Evolutionary conservation across 495 filamentous ascomycete genomes (phyloP).

Genomic region (Elasticomyces elasticus): DNA sequence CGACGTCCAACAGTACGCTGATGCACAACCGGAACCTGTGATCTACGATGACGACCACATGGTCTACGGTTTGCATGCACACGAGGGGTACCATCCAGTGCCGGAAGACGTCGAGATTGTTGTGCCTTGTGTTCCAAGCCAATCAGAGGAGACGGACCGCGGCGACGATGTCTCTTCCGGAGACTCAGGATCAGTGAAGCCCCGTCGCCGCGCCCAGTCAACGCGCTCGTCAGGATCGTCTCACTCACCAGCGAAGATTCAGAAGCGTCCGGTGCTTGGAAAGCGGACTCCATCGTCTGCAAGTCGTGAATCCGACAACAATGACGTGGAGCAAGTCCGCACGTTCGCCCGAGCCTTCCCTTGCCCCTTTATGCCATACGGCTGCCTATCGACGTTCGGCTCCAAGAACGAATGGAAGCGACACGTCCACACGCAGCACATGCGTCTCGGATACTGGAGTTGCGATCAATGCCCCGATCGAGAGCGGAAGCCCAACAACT

Average conservation of each 20-base stretch:
- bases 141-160: neutral
- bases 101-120: neutral
- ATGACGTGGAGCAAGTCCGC: neutral
- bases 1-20: conserved; percentile 11
- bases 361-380: conserved; percentile 74
- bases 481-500: conserved; percentile 48
- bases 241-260: neutral
- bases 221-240: neutral
- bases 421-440: conserved; percentile 72
- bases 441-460: conserved; percentile 67
- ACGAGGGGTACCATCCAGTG: conserved; percentile 17
- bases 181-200: neutral
- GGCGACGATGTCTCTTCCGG: neutral
- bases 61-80: conserved; percentile 1
- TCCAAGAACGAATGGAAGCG: conserved; percentile 98
- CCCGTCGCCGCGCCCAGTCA: neutral
- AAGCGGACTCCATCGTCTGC: conserved; percentile 3
- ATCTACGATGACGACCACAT: conserved; percentile 5
- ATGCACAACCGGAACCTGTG: conserved; percentile 5
- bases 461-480: conserved; percentile 62
- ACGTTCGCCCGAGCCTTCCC: conserved; percentile 50
- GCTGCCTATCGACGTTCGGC: conserved; percentile 74
- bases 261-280: neutral
- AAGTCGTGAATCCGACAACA: neutral
- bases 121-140: neutral